Conservation (phyloP, 768 basidiomycete genomes). For the Holtermannia corniformis region DNA sequence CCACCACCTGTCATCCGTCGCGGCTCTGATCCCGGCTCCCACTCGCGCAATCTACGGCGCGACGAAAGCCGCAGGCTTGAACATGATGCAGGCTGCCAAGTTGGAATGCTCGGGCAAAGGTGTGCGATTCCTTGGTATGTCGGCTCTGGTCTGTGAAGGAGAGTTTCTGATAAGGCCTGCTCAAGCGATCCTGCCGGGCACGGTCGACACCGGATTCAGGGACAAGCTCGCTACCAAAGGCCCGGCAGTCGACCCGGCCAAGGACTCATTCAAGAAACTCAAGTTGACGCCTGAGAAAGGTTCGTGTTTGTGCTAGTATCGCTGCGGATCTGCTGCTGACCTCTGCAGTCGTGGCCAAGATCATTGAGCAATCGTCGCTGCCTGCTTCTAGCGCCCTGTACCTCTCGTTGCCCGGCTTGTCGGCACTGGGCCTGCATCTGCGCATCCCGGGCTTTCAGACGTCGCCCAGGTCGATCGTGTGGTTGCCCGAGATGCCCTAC, state of each 20-base stretch:
- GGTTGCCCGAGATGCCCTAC: slow-evolving; percentile 10
- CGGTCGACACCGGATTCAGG: neutral
- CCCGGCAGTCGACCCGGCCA: neutral
- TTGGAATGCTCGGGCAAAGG: neutral
- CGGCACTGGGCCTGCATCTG: neutral
- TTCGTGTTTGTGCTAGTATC: neutral
- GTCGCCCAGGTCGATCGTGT: slow-evolving; percentile 8
- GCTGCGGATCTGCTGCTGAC: neutral
- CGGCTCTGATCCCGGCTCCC: slow-evolving; percentile 71
- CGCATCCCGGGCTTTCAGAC: slow-evolving; percentile 8
- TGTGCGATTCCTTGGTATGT: neutral
- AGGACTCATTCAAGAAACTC: neutral
- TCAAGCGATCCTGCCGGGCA: neutral
- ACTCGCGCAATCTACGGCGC: slow-evolving; percentile 75
- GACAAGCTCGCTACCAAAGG: neutral
- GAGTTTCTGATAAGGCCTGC: no score
- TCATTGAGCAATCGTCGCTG: neutral
- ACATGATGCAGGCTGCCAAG: neutral
- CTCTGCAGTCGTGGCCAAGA: neutral
- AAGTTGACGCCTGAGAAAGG: neutral
- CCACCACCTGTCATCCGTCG: slow-evolving; percentile 68
- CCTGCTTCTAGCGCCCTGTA: neutral
- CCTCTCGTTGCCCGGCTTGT: neutral
- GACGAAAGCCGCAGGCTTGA: slow-evolving; percentile 59
- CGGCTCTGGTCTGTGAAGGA: neutral